Base-by-base conservation (phyloP, 306 rosid genomes). In the Lagenaria siceraria region DNA sequence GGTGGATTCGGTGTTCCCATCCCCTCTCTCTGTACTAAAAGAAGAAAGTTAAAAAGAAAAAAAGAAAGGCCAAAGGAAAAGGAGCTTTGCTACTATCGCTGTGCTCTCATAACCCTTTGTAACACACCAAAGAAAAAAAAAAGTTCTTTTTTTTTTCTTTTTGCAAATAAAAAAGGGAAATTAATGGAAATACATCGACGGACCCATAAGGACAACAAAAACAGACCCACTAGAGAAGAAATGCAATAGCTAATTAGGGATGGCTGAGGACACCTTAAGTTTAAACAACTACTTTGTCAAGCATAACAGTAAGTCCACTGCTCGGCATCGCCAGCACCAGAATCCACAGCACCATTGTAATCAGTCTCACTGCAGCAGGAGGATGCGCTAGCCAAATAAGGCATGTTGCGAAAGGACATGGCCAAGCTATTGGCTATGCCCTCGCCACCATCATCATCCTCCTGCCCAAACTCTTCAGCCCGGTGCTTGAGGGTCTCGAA, bases 401-500 rank as follows among this genome's bases (percentile, higher is more conserved):
- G 98, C 98, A 88, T 93, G 83, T 78, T 90, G 85, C 71, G 89
- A 85, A 93, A 90, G 6, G 88, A 85, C 60, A 72, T 81, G 19
- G 91, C 91, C 5, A 93, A 85, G 79, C 86, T 76, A 19, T 81
- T 38, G 42, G 93, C 88, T 5, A 93, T 0, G 85, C 87, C 21
- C 19, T 6, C 56, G 8, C 35, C 46, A 14, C 56, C 87, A 21
- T 75, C 89, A 13, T 83, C 88, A 0, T 78, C 85, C 0, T 52
- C 80, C 71, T 80, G 82, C 9, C 79, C 86, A 33, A 46, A 83
- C 82, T 93, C 98, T 79, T 93, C 87, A 0, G 91, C 96, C 0
- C 97, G 92, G 85, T 89, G 97, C 92, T 90, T 92, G 74, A 96
- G 96, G 5, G 92, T 87, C 89, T 96, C 90, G 66, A 96, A 96